Conservation (phyloP, 352 stramenopile genomes). For the Albugo laibachii region DNA sequence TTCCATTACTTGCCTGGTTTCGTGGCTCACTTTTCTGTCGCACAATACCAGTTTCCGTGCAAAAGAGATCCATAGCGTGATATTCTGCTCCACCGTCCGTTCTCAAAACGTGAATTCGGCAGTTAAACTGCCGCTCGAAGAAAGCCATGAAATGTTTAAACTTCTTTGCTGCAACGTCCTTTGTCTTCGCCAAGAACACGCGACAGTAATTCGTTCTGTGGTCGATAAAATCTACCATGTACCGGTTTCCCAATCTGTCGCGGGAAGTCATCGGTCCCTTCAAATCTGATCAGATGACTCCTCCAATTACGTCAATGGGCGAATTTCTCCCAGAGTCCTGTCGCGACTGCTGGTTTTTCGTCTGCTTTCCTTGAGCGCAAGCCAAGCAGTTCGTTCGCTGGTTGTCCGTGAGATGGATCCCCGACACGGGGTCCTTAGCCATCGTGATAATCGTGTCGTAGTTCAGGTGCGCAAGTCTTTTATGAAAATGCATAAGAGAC, state of each 20-base stretch:
- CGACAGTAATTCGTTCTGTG: neutral
- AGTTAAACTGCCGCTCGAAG: neutral
- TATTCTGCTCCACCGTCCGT: neutral
- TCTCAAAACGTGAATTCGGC: neutral
- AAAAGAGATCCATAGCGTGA: neutral
- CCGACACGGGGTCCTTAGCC: neutral
- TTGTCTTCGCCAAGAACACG: neutral
- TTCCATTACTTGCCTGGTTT: neutral
- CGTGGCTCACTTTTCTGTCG: neutral
- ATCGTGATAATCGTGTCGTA: neutral
- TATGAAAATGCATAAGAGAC: neutral
- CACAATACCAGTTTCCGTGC: neutral
- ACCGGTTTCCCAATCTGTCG: neutral
- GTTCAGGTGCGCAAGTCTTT: neutral
- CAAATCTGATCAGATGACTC: neutral
- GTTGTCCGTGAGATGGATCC: neutral
- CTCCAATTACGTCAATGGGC: neutral
- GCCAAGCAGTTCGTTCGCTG: neutral
- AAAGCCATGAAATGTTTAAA: neutral
- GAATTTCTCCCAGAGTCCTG: neutral
- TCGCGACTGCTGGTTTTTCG: neutral
- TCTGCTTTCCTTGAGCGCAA: neutral
- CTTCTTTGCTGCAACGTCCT: neutral
- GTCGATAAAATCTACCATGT: neutral
- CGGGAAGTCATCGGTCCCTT: neutral